phyloP scores from a whole-genome alignment of 1,284 basidiomycete species.

The Ustilago shanxiensis region DNA sequence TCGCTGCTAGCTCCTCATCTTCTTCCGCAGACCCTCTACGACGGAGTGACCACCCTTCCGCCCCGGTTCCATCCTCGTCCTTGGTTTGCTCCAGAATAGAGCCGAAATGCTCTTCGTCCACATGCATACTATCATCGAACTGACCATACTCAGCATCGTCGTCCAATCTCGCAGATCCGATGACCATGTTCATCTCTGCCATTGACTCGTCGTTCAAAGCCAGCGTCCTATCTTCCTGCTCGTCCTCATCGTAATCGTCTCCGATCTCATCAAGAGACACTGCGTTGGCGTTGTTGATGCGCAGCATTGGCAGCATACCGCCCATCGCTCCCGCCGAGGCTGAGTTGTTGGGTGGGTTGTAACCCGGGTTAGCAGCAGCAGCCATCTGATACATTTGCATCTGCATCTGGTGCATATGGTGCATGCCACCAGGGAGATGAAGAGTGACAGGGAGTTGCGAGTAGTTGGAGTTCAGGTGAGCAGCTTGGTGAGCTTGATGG shows the following conservation, averaged over 20 bases:
- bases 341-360: conserved; percentile 4
- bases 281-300: conserved; percentile 47
- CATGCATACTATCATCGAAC: conserved; percentile 39
- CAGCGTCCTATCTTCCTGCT: conserved; percentile 45
- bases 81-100: conserved; percentile 11
- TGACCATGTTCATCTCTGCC: conserved; percentile 63
- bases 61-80: neutral
- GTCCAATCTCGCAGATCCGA: conserved; percentile 54
- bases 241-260: conserved; percentile 53
- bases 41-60: conserved; percentile 34
- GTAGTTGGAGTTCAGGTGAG: conserved; percentile 5
- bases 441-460: conserved; percentile 35
- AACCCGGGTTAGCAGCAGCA: conserved; percentile 16
- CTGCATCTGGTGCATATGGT: conserved; percentile 42
- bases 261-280: conserved; percentile 60
- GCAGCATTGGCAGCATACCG: conserved; percentile 30
- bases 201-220: conserved; percentile 63
- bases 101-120: conserved; percentile 16
- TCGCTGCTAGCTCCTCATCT: conserved; percentile 9
- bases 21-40: conserved; percentile 24
- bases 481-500: conserved; percentile 29
- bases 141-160: conserved; percentile 34
- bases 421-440: conserved; percentile 32
- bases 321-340: neutral
- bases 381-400: conserved; percentile 42